phyloP scores from a whole-genome alignment of 75 land plant genomes.

The Cryptomeria japonica region DNA sequence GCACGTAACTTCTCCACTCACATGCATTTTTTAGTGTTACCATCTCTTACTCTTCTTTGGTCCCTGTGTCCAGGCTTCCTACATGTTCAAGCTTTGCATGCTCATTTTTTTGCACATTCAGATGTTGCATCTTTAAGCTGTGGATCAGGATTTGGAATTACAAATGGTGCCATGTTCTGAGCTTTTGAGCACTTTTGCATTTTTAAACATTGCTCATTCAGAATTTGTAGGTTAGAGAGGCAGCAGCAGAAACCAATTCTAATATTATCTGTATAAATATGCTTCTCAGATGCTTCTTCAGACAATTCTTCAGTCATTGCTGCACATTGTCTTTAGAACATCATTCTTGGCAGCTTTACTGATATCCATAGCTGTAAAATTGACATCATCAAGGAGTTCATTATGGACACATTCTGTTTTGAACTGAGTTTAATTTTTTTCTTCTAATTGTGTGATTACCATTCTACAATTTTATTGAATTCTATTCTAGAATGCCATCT shows the following conservation, averaged over 20 bases:
- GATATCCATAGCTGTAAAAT: slow-evolving; percentile 2
- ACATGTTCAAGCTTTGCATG: neutral
- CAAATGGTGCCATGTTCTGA: neutral
- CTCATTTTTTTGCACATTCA: neutral
- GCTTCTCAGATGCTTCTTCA: neutral
- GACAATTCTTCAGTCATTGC: neutral
- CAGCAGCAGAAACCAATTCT: neutral
- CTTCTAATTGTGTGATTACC: neutral
- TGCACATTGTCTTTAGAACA: neutral
- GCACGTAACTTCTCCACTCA: neutral
- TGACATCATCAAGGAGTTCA: neutral
- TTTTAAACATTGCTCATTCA: neutral
- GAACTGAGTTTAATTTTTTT: neutral
- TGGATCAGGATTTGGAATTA: neutral
- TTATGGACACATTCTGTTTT: neutral
- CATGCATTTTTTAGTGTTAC: neutral
- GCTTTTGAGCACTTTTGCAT: slow-evolving; percentile 9
- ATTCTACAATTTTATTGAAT: neutral
- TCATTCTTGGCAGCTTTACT: slow-evolving; percentile 5
- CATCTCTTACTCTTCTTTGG: neutral
- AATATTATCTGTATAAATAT: neutral
- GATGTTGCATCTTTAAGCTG: neutral
- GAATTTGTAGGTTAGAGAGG: neutral
- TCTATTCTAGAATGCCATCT: neutral
- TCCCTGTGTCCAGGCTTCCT: neutral